Conservation (phyloP, 805 yeast species). For the Yamadazyma nakazawae region DNA sequence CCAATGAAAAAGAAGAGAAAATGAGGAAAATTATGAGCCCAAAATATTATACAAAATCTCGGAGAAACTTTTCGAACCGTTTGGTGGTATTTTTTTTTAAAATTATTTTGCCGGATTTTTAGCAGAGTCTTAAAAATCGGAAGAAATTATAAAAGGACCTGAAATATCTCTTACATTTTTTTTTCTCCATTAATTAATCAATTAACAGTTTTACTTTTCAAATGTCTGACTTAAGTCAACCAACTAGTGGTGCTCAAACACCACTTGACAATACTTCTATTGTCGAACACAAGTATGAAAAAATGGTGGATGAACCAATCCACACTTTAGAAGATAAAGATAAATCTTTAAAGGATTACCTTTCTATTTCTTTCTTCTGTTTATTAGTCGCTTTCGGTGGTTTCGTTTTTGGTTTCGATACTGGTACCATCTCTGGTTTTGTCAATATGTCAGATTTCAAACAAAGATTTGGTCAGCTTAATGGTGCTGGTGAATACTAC, state of each 20-base stretch:
- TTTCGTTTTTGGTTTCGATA: slow-evolving; percentile 73
- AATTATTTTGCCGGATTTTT: background rate
- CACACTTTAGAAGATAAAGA: slow-evolving; percentile 25
- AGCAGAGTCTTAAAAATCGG: background rate
- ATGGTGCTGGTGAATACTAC: slow-evolving; percentile 35
- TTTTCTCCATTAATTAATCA: background rate
- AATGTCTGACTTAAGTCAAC: slow-evolving; percentile 8
- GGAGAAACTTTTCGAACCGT: slow-evolving; percentile 6
- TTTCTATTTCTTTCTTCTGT: slow-evolving; percentile 41
- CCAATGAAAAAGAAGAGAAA: slow-evolving; percentile 1
- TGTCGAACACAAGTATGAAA: slow-evolving; percentile 14
- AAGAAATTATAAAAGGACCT: slow-evolving; percentile 1
- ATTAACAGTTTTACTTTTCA: background rate
- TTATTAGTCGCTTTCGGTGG: slow-evolving; percentile 69
- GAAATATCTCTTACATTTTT: background rate
- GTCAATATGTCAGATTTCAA: slow-evolving; percentile 57
- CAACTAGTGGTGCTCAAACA: slow-evolving; percentile 16
- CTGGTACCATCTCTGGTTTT: slow-evolving; percentile 74
- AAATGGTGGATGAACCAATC: slow-evolving; percentile 6
- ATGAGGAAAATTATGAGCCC: background rate
- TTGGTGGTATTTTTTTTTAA: slow-evolving; percentile 1
- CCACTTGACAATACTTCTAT: slow-evolving; percentile 16
- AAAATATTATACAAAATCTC: background rate
- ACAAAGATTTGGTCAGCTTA: slow-evolving; percentile 47
- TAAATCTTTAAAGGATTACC: slow-evolving; percentile 25